Base-by-base conservation (phyloP, 768 basidiomycete genomes). In the Goffeauzyma gilvescens region DNA sequence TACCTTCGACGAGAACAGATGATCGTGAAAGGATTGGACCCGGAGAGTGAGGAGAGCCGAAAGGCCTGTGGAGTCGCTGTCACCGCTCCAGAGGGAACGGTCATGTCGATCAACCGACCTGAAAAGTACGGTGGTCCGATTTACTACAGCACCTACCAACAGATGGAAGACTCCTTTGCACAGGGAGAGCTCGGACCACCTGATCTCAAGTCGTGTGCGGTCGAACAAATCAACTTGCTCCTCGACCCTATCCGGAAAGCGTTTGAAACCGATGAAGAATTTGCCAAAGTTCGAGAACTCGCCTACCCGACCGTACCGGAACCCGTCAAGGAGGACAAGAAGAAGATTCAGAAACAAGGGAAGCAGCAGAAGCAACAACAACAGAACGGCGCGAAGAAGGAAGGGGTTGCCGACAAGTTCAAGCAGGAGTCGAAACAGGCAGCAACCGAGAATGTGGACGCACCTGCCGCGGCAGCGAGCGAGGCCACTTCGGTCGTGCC, bases 141-240 rank as follows among this genome's bases (percentile, higher is more conserved):
- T 41, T 84, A 93, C 62, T 90, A 81, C 68, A 54, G 53, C 27
- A 68, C 68, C 4, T 83, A 75, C 61, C 71, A 71, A 12, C 72
- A 72, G 34, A 58, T 95, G 50, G 69, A 80, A 61, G 68, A 69
- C 15, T 83, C 80, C 41, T 98, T 86, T 58, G 74, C 69, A 23
- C 71, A 69, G 45, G 79, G 76, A 65, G 72, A 73, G 50, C 54
- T 98, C 4, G 86, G 93, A 62, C 93, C 93, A 6, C 78, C 75
- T 24, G 93, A 93, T 63, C 66, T 96, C 58, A 98, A 98, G 69
- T 64, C 63, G 3, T 72, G 75, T 0, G 82, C 90, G 13, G 71
- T 73, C 32, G 74, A 76, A 25, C 78, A 75, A 10, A 76, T 96
- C 59, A 71, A 73, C 55, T 68, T 69, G 20, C 66, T 98, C 32